Evolutionary conservation across 192 early-diverging fungal genomes (phyloP).

Genomic region (Jimgerdemannia flammicorona): DNA sequence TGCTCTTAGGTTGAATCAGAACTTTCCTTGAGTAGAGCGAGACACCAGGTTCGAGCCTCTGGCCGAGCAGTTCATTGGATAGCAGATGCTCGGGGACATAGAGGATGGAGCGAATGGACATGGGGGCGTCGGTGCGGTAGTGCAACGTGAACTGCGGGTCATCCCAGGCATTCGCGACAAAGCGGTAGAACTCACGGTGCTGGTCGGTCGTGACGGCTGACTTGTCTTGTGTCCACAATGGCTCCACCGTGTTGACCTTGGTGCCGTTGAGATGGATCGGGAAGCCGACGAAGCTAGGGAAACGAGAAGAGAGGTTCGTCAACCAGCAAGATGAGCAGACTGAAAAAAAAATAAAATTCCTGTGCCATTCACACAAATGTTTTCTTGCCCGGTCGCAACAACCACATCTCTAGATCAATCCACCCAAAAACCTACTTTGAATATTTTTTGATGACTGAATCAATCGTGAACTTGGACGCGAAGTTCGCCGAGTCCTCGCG

Average conservation of each 20-base stretch:
- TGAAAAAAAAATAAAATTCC: too few relatives aligned
- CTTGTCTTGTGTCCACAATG: constrained; percentile 59
- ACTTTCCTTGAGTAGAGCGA: constrained; percentile 62
- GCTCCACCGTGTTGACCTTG: constrained; percentile 54
- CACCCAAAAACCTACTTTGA: constrained; percentile 35
- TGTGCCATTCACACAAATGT: too few relatives aligned
- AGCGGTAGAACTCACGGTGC: constrained; percentile 58
- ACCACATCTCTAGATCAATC: neutral
- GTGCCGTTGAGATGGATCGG: constrained; percentile 54
- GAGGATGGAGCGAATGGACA: constrained; percentile 52
- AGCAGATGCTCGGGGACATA: constrained; percentile 58
- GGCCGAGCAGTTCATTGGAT: constrained; percentile 41
- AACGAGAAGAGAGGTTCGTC: neutral
- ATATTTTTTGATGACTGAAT: constrained; percentile 63
- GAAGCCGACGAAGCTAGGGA: constrained; percentile 49
- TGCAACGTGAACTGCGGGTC: constrained; percentile 56
- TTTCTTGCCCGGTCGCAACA: too few relatives aligned
- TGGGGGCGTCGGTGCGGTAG: constrained; percentile 60
- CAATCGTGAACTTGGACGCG: constrained; percentile 36
- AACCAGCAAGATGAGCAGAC: too few relatives aligned
- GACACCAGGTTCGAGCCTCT: constrained; percentile 51
- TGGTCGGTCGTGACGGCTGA: constrained; percentile 50
- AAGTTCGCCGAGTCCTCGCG: constrained; percentile 69
- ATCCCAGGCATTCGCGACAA: constrained; percentile 56
- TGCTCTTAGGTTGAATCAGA: constrained; percentile 60